A percentile compares a stretch with the other conserved stretches of the same genome.
These are phyloP conservation scores for Aspergillus sclerotiicarbonarius DNA, from an alignment of 495 filamentous ascomycete genomes.

Conservation along the genomic window DNA sequence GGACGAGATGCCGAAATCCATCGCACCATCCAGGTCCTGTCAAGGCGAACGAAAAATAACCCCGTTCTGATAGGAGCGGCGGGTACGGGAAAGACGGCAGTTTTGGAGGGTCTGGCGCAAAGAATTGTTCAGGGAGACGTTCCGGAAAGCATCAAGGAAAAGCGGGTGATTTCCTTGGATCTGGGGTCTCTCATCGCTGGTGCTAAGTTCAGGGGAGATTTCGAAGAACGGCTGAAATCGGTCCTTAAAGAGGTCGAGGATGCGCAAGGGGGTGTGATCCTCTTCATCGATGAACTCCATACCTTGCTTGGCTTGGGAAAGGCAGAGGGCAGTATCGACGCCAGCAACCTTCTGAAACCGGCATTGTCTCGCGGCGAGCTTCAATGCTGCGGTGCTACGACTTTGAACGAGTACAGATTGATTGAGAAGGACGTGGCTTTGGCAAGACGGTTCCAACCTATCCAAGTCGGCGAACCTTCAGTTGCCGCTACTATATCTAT, in stretches of 20 bases:
- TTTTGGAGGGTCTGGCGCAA: constrained; percentile 88
- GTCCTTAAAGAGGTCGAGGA: constrained; percentile 89
- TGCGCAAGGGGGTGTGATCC: constrained; percentile 81
- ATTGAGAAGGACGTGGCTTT: constrained; percentile 97
- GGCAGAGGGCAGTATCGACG: constrained; percentile 93
- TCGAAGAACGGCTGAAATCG: constrained; percentile 89
- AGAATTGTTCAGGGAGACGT: constrained; percentile 91
- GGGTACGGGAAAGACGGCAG: constrained; percentile 94
- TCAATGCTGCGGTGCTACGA: constrained; percentile 94
- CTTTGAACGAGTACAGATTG: constrained; percentile 81
- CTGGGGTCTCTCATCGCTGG: constrained; percentile 91
- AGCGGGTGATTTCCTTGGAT: constrained; percentile 82
- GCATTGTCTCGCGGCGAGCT: constrained; percentile 87
- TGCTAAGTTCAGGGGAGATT: constrained; percentile 93
- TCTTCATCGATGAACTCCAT: constrained; percentile 96
- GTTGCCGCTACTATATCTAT: constrained; percentile 95
- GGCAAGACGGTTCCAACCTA: constrained; percentile 90
- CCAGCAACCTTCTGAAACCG: constrained; percentile 94
- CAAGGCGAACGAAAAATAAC: constrained; percentile 93
- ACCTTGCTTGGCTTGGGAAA: constrained; percentile 89
- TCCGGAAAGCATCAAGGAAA: constrained; percentile 94
- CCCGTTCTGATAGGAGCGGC: constrained; percentile 90
- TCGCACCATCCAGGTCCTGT: constrained; percentile 90
- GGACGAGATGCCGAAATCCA: constrained; percentile 89
- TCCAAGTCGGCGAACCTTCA: constrained; percentile 81